A percentile compares a stretch with the other conserved stretches of the same genome.
phyloP scores from a whole-genome alignment of 192 early-diverging fungal species.

The Cetraspora pellucida region DNA sequence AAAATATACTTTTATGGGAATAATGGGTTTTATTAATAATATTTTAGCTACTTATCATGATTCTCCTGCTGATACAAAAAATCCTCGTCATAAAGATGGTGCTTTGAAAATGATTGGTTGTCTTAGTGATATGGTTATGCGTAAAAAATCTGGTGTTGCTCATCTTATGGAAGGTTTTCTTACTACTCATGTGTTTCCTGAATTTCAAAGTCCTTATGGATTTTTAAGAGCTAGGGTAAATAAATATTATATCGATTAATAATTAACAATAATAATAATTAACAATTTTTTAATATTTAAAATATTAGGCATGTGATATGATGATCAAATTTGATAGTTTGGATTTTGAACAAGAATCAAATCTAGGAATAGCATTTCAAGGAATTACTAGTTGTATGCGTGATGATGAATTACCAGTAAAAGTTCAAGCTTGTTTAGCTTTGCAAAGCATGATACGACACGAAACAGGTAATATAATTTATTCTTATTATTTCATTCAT shows the following conservation, averaged over 20 bases:
- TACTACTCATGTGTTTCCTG: conserved; percentile 84
- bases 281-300: not conserved
- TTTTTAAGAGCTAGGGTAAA: conserved; percentile 83
- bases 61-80: conserved; percentile 66
- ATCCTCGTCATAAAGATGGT: conserved; percentile 85
- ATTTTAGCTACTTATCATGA: conserved; percentile 72
- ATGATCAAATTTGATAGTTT: conserved; percentile 59
- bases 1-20: conserved; percentile 76
- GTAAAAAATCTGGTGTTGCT: conserved; percentile 58
- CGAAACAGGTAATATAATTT: conserved; percentile 51
- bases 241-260: conserved; percentile 48
- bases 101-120: conserved; percentile 85
- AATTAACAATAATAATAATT: not conserved
- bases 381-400: conserved; percentile 65
- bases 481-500: not conserved
- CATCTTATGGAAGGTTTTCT: conserved; percentile 84
- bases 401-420: conserved; percentile 86
- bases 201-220: conserved; percentile 80
- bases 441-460: conserved; percentile 79
- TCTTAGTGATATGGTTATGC: conserved; percentile 69
- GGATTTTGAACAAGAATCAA: conserved; percentile 61
- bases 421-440: conserved; percentile 82
- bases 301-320: conserved; percentile 53
- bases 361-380: conserved; percentile 51
- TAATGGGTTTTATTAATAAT: conserved; percentile 78